These are phyloP conservation scores for Arxiozyma telluris DNA, from an alignment of 1,139 yeast genomes.

Conservation along the genomic window DNA sequence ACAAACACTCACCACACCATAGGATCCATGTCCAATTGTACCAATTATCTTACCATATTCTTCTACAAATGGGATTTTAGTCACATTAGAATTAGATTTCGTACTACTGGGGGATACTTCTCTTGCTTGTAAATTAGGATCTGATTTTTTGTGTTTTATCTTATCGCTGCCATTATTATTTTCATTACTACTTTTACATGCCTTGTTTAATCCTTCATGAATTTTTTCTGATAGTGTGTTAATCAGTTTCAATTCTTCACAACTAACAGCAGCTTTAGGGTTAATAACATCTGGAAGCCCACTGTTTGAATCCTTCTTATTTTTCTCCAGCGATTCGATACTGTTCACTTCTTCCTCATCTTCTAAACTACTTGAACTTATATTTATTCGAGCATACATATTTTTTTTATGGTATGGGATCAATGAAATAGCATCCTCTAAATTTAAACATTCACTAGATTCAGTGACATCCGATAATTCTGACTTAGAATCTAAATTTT, in stretches of 20 bases:
- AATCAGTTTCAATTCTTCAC: slow-evolving; percentile 44
- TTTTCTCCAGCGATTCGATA: slow-evolving; percentile 21
- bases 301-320: slow-evolving; percentile 17
- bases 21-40: slow-evolving; percentile 60
- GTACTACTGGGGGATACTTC: background rate
- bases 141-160: slow-evolving; percentile 3
- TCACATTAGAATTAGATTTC: background rate
- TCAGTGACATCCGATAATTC: background rate
- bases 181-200: background rate
- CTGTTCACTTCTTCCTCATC: slow-evolving; percentile 16
- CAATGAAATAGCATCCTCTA: slow-evolving; percentile 24
- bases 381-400: slow-evolving; percentile 2
- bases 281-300: slow-evolving; percentile 29
- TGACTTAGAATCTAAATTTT: slow-evolving; percentile 1
- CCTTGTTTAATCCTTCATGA: slow-evolving; percentile 14
- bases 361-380: slow-evolving; percentile 4
- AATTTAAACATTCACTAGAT: slow-evolving; percentile 5
- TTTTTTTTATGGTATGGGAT: slow-evolving; percentile 12
- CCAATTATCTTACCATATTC: slow-evolving; percentile 57
- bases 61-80: slow-evolving; percentile 26
- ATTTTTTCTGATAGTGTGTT: slow-evolving; percentile 41
- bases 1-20: slow-evolving; percentile 57
- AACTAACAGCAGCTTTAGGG: slow-evolving; percentile 47
- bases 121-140: slow-evolving; percentile 1
- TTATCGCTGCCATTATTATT: slow-evolving; percentile 6